phyloP scores from a whole-genome alignment of 2,329 filamentous ascomycete genomes.

The Fusarium papillatum region DNA sequence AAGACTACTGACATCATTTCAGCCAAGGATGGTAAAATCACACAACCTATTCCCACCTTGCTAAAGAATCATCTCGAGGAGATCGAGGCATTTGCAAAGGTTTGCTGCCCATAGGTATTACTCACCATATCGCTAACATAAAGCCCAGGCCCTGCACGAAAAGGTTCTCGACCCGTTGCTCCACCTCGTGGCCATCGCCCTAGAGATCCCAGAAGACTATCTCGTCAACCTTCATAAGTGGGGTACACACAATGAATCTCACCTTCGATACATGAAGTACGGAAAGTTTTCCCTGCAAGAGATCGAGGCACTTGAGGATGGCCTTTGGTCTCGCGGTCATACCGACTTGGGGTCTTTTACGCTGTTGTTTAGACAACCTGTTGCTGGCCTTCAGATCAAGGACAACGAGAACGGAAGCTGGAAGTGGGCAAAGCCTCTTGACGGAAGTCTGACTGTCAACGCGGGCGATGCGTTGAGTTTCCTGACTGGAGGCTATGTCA shows the following conservation, averaged over 20 bases:
- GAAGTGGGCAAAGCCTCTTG: constrained; percentile 64
- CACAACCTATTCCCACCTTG: constrained; percentile 34
- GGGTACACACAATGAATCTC: constrained; percentile 69
- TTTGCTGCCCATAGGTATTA: background rate
- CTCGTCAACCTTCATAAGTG: constrained; percentile 66
- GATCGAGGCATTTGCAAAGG: constrained; percentile 34
- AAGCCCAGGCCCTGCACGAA: constrained; percentile 57
- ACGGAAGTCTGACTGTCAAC: constrained; percentile 66
- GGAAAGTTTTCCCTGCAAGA: constrained; percentile 62
- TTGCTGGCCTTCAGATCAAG: constrained; percentile 68
- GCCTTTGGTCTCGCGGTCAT: constrained; percentile 62
- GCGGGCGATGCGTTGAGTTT: constrained; percentile 63
- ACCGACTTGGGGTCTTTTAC: constrained; percentile 70
- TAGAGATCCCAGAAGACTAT: constrained; percentile 72
- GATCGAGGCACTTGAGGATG: constrained; percentile 56
- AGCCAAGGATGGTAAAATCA: constrained; percentile 49
- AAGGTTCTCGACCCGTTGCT: constrained; percentile 70
- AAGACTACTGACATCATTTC: background rate
- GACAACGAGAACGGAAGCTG: constrained; percentile 61
- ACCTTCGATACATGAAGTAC: constrained; percentile 75
- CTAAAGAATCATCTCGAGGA: constrained; percentile 23
- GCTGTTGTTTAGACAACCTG: constrained; percentile 69
- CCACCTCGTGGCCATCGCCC: constrained; percentile 70
- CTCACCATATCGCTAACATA: background rate
- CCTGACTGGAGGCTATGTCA: constrained; percentile 62